Evolutionary conservation across 768 basidiomycete species (phyloP).

Genomic region (Leccinum boreale): DNA sequence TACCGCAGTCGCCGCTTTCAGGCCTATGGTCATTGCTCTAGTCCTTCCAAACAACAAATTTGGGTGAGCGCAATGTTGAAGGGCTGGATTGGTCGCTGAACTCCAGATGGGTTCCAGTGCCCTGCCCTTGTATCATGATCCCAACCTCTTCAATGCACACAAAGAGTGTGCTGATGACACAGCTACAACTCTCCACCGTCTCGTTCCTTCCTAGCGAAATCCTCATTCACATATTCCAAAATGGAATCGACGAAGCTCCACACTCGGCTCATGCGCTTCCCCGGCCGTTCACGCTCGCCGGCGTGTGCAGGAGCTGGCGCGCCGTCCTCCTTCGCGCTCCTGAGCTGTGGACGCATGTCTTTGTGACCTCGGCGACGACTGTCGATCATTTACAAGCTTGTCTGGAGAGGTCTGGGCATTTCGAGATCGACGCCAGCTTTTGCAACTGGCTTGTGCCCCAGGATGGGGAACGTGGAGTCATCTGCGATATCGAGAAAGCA

Average conservation of each 20-base stretch:
- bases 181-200: conserved; percentile 17
- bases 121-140: background rate
- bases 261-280: background rate
- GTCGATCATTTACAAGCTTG: background rate
- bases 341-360: conserved; percentile 12
- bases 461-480: background rate
- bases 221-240: conserved; percentile 12
- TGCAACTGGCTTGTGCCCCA: conserved; percentile 11
- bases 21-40: background rate
- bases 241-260: conserved; percentile 2
- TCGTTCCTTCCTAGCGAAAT: conserved; percentile 20
- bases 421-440: conserved; percentile 5
- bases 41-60: background rate
- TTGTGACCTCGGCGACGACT: conserved; percentile 14
- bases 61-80: background rate
- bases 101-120: background rate
- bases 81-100: background rate
- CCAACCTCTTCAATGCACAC: background rate
- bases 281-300: background rate
- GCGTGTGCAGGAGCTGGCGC: conserved; percentile 16
- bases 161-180: background rate
- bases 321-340: conserved; percentile 1
- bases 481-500: background rate
- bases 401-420: conserved; percentile 11
- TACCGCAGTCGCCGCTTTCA: background rate